These are phyloP conservation scores for Pseudozyma tsukubaensis DNA, from an alignment of 1,284 basidiomycete species.

Conservation along the genomic window DNA sequence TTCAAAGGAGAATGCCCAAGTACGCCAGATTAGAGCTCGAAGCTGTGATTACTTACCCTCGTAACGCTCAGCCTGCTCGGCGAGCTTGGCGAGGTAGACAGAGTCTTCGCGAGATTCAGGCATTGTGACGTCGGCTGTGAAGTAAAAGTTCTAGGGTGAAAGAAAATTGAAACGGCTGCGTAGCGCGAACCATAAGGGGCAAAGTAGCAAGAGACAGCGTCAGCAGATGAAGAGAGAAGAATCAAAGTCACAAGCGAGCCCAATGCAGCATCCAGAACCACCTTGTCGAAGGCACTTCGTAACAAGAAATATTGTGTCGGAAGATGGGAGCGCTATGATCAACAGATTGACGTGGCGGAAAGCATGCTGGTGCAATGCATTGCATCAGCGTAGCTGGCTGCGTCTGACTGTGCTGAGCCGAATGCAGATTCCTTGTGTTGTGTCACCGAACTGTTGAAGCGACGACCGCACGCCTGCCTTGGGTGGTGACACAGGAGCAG, in stretches of 20 bases:
- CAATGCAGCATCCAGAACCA: no score
- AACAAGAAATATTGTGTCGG: not conserved
- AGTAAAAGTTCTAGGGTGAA: slow-evolving; percentile 31
- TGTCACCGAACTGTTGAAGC: no score
- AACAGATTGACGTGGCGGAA: no score
- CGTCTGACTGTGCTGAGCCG: no score
- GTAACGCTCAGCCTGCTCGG: slow-evolving; percentile 69
- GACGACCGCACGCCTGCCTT: no score
- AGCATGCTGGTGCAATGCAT: no score
- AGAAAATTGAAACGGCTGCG: slow-evolving; percentile 24
- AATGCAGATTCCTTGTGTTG: no score
- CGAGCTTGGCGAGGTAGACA: slow-evolving; percentile 69
- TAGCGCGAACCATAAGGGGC: not conserved
- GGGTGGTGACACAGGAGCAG: no score
- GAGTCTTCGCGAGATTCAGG: slow-evolving; percentile 67
- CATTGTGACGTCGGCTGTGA: slow-evolving; percentile 53
- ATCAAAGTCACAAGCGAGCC: slow-evolving; percentile 10
- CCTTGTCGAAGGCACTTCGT: no score
- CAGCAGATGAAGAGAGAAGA: slow-evolving; percentile 6
- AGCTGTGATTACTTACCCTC: slow-evolving; percentile 58
- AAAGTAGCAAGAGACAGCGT: slow-evolving; percentile 1
- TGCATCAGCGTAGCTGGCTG: no score
- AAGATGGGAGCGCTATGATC: not conserved
- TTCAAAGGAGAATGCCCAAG: not conserved
- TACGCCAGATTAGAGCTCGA: not conserved